A percentile compares a stretch with the other conserved stretches of the same genome.
Evolutionary conservation across 805 yeast genomes (phyloP).

Genomic region (Ascoidea asiatica): DNA sequence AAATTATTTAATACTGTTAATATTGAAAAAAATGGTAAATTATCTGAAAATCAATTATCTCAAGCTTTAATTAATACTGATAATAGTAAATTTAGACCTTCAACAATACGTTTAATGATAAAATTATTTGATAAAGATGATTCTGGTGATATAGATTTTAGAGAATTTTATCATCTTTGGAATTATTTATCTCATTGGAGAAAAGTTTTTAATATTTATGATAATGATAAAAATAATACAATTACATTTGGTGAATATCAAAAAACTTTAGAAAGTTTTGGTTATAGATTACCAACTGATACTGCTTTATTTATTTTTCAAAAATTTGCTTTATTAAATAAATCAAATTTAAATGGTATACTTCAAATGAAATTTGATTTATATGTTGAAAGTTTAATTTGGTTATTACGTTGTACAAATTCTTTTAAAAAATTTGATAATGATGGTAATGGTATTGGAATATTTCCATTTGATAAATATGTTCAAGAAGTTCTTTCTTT

Average conservation of each 20-base stretch:
- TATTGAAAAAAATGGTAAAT: slow-evolving; percentile 34
- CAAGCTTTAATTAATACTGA: slow-evolving; percentile 52
- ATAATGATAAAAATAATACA: slow-evolving; percentile 40
- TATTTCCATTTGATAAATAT: slow-evolving; percentile 52
- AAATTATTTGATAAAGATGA: slow-evolving; percentile 43
- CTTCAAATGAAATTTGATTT: slow-evolving; percentile 53
- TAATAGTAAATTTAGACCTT: slow-evolving; percentile 39
- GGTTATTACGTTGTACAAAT: slow-evolving; percentile 65
- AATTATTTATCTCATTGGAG: slow-evolving; percentile 57
- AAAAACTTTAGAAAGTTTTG: slow-evolving; percentile 51
- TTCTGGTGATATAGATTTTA: slow-evolving; percentile 36
- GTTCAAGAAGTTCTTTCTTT: slow-evolving; percentile 34
- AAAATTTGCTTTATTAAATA: slow-evolving; percentile 22
- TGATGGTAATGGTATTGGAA: slow-evolving; percentile 62
- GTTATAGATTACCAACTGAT: slow-evolving; percentile 48
- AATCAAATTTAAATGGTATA: slow-evolving; percentile 16
- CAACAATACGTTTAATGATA: slow-evolving; percentile 52
- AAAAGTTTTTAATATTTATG: slow-evolving; percentile 50
- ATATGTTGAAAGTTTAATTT: slow-evolving; percentile 70
- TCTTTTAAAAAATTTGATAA: slow-evolving; percentile 65
- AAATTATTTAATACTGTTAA: slow-evolving; percentile 43
- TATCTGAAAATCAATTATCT: slow-evolving; percentile 44
- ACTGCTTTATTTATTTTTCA: slow-evolving; percentile 46
- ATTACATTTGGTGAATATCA: slow-evolving; percentile 58
- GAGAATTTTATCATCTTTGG: slow-evolving; percentile 60